Base-by-base conservation (phyloP, 2,329 filamentous ascomycete genomes). In the Colletotrichum ledebouriae region DNA sequence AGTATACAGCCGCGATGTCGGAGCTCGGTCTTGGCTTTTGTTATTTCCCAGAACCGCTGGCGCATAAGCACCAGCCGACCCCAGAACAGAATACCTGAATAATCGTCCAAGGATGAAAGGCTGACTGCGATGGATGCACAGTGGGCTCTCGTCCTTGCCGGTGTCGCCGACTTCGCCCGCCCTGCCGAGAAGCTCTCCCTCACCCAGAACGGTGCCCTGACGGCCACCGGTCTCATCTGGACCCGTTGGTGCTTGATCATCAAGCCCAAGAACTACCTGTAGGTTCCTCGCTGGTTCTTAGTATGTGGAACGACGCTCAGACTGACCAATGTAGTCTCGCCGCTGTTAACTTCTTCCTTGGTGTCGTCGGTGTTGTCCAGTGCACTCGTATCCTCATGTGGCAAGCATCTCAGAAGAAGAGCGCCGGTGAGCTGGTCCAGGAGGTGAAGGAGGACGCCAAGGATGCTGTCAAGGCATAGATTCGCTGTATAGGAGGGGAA, bases 201-300 rank as follows among this genome's bases (percentile, higher is more conserved):
- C 71, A 96, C 93, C 34, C 94, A 98, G 83, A 99, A 98, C 84
- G 85, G 86, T 58, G 95, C 96, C 68, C 88, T 99, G 74, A 96
- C 93, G 78, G 90, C 90, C 75, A 99, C 96, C 10, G 96, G 96
- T 73, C 82, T 92, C 72, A 99, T 99, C 87, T 99, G 96, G 96
- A 99, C 96, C 52, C 89, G 96, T 73, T 99, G 96, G 96, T 99
- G 96, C 86, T 87, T 98, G 78, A 92, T 99, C 80, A 99, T 99
- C 83, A 94, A 90, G 81, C 96, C 96, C 66, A 90, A 90, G 82
- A 99, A 99, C 86, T 84, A 94, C 76, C 91, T 98, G 91, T 94
- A 84, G 55, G 90, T 83, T 20, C 22, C 47, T 22, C n/a, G 1
- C 12, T 17, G 4, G 1, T 2, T 20, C 49, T 10, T 10, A 17